Conservation (phyloP, 208 protist genomes). For the Acanthamoeba polyphaga region DNA sequence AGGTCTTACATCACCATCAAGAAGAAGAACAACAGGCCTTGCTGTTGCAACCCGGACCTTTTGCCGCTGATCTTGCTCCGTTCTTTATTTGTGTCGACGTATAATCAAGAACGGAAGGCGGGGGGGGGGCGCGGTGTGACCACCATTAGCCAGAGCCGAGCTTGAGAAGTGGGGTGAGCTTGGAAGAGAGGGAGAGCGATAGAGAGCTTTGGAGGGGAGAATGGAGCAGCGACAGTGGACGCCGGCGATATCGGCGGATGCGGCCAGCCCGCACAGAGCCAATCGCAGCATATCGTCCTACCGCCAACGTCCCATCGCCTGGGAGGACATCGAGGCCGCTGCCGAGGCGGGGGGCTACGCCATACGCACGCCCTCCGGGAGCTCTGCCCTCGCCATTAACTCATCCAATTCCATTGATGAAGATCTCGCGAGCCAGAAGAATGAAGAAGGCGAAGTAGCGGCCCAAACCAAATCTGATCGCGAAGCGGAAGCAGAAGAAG, state of each 20-base stretch:
- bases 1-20: not conserved
- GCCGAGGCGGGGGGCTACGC: not conserved
- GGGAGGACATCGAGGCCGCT: constrained; percentile 8
- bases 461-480: not conserved
- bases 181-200: not conserved
- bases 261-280: not conserved
- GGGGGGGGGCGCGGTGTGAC: too few relatives aligned
- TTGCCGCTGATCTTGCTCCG: too few relatives aligned
- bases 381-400: not conserved
- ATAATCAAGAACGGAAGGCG: not conserved
- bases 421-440: not conserved
- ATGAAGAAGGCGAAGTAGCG: not conserved
- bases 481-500: not conserved
- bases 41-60: too few relatives aligned
- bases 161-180: not conserved
- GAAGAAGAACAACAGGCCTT: too few relatives aligned
- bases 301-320: not conserved
- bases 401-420: not conserved
- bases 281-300: constrained; percentile 10
- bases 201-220: not conserved
- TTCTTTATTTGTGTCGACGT: not conserved
- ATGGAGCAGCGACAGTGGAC: constrained; percentile 40
- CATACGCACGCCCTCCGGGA: not conserved
- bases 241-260: not conserved
- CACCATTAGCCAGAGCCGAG: not conserved